phyloP scores from a whole-genome alignment of 164 flowering plant genomes.

The Cinnamomum chago region DNA sequence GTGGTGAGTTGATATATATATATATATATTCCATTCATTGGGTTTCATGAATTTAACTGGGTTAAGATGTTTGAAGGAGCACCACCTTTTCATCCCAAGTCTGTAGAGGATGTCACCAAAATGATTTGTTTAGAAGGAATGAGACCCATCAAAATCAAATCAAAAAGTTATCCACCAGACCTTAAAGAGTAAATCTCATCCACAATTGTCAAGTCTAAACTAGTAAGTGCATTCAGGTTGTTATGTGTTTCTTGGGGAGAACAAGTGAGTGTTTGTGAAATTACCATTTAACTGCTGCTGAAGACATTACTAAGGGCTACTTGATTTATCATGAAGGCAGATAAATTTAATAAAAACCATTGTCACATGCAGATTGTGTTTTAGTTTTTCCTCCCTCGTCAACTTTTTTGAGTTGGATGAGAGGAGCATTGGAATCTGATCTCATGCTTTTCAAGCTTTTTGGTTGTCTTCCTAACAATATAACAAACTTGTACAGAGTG shows the following conservation, averaged over 20 bases:
- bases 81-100: slow-evolving; percentile 73
- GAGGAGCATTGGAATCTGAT: no score
- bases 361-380: no score
- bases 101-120: slow-evolving; percentile 65
- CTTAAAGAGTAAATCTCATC: slow-evolving; percentile 64
- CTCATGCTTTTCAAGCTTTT: no score
- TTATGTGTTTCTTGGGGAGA: no score
- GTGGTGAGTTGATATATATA: no score
- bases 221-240: background rate
- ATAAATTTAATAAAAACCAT: background rate
- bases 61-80: slow-evolving; percentile 84
- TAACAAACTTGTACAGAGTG: no score
- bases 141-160: slow-evolving; percentile 73
- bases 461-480: no score
- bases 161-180: slow-evolving; percentile 73
- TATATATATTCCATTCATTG: no score
- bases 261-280: no score
- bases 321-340: background rate
- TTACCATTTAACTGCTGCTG: background rate
- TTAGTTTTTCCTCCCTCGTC: no score
- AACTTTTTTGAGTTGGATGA: no score
- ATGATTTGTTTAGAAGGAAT: slow-evolving; percentile 64
- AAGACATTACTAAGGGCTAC: background rate
- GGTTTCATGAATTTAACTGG: background rate
- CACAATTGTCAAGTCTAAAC: background rate